Conservation (phyloP, 169 alveolate genomes). For the Neospora caninum region DNA sequence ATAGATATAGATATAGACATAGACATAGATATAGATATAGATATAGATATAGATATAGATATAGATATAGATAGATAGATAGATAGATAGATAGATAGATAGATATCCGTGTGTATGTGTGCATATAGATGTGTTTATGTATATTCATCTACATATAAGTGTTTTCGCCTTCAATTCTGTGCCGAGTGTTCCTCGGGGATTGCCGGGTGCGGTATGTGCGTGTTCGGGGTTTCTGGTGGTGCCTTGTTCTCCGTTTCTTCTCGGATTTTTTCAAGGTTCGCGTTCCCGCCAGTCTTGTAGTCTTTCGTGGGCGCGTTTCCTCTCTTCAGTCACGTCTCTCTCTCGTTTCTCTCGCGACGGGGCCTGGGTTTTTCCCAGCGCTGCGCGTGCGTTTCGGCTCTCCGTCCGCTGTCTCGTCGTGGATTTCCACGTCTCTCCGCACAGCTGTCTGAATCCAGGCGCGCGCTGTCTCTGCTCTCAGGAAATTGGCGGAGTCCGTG, state of each 20-base stretch:
- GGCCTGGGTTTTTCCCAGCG: no score
- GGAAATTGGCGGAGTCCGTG: conserved; percentile 91
- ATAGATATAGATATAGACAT: neutral
- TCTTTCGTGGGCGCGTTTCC: no score
- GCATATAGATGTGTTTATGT: neutral
- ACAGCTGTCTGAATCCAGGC: neutral
- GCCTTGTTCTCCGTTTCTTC: no score
- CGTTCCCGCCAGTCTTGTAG: no score
- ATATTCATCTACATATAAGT: neutral
- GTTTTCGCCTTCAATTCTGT: no score
- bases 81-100: neutral
- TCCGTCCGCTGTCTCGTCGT: neutral
- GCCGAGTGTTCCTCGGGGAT: neutral
- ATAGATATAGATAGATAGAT: neutral
- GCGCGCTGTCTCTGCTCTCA: conserved; percentile 10
- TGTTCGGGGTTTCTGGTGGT: no score
- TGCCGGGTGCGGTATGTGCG: neutral
- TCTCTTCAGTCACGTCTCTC: no score
- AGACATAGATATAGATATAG: neutral
- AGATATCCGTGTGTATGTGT: neutral
- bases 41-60: neutral
- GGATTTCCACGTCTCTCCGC: neutral
- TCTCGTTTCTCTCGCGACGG: no score
- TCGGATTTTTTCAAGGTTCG: no score
- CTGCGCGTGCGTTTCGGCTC: neutral